Conservation (phyloP, 169 alveolate genomes). For the Eimeria maxima region DNA sequence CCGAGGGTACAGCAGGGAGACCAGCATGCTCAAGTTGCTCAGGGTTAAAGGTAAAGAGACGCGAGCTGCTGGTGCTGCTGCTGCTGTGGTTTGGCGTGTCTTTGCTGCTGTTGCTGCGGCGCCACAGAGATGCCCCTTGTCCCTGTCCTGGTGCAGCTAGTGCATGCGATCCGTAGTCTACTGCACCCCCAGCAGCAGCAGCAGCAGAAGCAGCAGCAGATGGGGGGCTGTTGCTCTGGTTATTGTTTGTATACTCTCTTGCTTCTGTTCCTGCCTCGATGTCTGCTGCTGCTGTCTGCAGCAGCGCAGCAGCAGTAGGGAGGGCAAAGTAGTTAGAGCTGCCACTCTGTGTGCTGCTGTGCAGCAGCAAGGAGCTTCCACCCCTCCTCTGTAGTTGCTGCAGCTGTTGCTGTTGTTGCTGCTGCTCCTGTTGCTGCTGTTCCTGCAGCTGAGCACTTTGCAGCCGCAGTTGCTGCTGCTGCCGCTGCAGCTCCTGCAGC, state of each 20-base stretch:
- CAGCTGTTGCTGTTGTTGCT: constrained; percentile 3
- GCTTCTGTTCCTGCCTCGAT: too few relatives aligned
- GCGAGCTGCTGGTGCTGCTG: constrained; percentile 52
- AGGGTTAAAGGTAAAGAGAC: constrained; percentile 55
- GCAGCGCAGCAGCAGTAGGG: constrained; percentile 51
- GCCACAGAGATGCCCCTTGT: neutral
- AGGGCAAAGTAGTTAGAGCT: constrained; percentile 35
- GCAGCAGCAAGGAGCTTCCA: neutral
- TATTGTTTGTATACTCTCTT: too few relatives aligned
- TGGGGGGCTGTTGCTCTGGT: too few relatives aligned
- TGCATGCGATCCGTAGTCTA: neutral
- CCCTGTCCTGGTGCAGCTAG: neutral
- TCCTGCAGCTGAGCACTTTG: constrained; percentile 1
- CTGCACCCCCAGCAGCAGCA: neutral
- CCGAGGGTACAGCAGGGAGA: neutral
- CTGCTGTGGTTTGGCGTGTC: neutral
- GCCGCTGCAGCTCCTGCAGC: constrained; percentile 55
- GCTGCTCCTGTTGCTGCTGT: constrained; percentile 7
- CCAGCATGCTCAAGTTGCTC: constrained; percentile 20
- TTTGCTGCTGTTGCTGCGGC: constrained; percentile 37
- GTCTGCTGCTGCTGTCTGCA: neutral
- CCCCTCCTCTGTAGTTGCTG: neutral
- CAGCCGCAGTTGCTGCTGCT: constrained; percentile 46
- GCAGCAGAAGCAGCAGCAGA: neutral
- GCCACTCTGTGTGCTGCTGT: neutral